Evolutionary conservation across 2,329 filamentous ascomycete species (phyloP).

Genomic region (Aureobasidium sp.): DNA sequence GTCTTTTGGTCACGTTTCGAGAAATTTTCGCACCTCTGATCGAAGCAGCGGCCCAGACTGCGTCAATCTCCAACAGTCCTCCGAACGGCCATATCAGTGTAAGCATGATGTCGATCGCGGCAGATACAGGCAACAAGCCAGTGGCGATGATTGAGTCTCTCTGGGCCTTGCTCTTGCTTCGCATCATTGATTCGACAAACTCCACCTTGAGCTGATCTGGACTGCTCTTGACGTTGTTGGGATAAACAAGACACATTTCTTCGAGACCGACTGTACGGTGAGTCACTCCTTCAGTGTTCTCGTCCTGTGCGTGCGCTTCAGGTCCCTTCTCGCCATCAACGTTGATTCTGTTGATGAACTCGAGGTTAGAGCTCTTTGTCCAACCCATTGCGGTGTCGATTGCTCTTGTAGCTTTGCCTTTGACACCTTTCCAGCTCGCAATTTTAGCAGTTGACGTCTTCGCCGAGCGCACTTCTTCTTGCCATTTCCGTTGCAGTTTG

Average conservation of each 20-base stretch:
- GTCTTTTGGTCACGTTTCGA: constrained; percentile 32
- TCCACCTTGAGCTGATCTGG: constrained; percentile 32
- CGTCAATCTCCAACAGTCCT: constrained; percentile 29
- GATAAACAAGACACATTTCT: constrained; percentile 36
- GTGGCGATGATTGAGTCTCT: constrained; percentile 37
- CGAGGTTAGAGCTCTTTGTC: constrained; percentile 35
- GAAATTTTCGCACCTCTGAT: constrained; percentile 39
- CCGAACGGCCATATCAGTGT: constrained; percentile 32
- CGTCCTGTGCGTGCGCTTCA: constrained; percentile 25
- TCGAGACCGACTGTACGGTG: constrained; percentile 32
- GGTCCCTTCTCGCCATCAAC: constrained; percentile 17
- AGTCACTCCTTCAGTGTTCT: constrained; percentile 26
- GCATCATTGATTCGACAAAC: constrained; percentile 35
- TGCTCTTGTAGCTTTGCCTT: constrained; percentile 33
- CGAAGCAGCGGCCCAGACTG: constrained; percentile 33
- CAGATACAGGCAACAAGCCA: constrained; percentile 32
- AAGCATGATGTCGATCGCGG: constrained; percentile 28
- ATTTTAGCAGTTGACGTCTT: constrained; percentile 35
- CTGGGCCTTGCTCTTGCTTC: constrained; percentile 35
- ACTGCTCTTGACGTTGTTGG: constrained; percentile 24
- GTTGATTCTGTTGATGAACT: constrained; percentile 36
- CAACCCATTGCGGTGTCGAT: constrained; percentile 34
- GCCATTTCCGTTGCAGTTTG: constrained; percentile 39
- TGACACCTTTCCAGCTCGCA: constrained; percentile 36
- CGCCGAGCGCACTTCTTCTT: constrained; percentile 37